A percentile compares a stretch with the other conserved stretches of the same genome.
Conservation (phyloP, 2,329 filamentous ascomycete genomes). For the Cercospora sp. region DNA sequence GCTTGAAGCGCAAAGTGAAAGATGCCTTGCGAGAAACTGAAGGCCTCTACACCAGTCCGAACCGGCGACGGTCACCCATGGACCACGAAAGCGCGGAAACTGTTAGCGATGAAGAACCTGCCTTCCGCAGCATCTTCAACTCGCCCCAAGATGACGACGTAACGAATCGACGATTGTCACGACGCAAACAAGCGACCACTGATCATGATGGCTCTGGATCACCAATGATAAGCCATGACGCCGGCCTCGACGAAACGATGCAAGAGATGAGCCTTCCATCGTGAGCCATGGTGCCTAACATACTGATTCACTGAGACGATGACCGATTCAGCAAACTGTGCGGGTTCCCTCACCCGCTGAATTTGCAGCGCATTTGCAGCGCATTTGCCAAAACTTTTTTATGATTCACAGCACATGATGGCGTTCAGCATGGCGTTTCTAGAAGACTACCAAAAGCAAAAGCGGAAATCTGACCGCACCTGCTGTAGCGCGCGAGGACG, state of each 20-base stretch:
- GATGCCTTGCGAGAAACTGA: constrained; percentile 51
- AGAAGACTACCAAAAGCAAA: constrained; percentile 21
- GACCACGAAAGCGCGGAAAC: background rate
- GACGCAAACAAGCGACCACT: constrained; percentile 31
- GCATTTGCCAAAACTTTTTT: constrained; percentile 5
- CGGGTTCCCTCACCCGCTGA: background rate
- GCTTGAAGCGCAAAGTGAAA: constrained; percentile 52
- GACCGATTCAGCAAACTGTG: background rate
- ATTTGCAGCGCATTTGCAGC: background rate
- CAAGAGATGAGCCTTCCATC: constrained; percentile 24
- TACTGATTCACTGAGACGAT: background rate
- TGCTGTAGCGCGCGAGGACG: constrained; percentile 19
- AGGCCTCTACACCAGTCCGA: constrained; percentile 50
- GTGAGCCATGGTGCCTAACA: constrained; percentile 8
- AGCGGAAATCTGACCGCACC: constrained; percentile 19
- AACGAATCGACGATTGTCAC: constrained; percentile 25
- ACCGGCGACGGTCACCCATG: constrained; percentile 23
- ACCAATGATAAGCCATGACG: constrained; percentile 16
- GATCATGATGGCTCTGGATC: constrained; percentile 34
- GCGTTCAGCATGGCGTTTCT: constrained; percentile 22
- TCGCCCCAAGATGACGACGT: constrained; percentile 30
- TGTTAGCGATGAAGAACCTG: constrained; percentile 36
- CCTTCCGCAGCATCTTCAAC: constrained; percentile 39
- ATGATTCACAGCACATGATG: constrained; percentile 20
- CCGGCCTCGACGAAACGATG: constrained; percentile 23